Base-by-base conservation (phyloP, 345 rosid species). In the Raphanus sativus region DNA sequence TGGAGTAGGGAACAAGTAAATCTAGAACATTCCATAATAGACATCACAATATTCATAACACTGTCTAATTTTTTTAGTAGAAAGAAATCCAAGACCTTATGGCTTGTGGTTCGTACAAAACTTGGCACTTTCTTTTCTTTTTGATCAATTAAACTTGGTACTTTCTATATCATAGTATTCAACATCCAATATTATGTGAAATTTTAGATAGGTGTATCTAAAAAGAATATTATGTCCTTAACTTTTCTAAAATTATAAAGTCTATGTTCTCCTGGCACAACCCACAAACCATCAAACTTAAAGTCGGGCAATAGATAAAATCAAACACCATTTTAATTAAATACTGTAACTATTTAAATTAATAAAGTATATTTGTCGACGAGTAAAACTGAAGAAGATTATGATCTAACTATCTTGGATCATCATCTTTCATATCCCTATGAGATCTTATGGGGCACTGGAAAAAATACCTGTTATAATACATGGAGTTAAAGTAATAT, bases 331-430 rank as follows among this genome's bases (percentile, higher is more conserved):
- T 28, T 26, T 10, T 6, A 56, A 32, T 36, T 1, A 33, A 62
- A 10, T 10, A 55, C 13, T 36, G 62, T 65, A 34, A 29, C 40
- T 48, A 52, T 50, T 62, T 61, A 69, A 6, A 6, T 59, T 16
- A 58, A 6, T 38, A 67, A 75, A 75, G 62, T 52, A 59, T 33
- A 30, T 54, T 54, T 62, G 38, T 55, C 70, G 65, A 69, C 65
- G n/a, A 29, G 75, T 69, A 15, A 62, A 33, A 11, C 21, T 26
- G 62, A 16, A 10, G 34, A 24, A 48, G 42, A 50, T 32, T 6
- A n/a, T 2, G 56, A 77, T 62, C n/a, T 6, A 48, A 48, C 7
- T 48, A 48, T 13, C 48, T 7, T 16, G 62, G 16, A 21, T 21
- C 21, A 21, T 21, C 21, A 21, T 21, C 21, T 21, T 21, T 21